These are phyloP conservation scores for Podila clonocystis DNA, from an alignment of 192 early-diverging fungal species.

Conservation along the genomic window DNA sequence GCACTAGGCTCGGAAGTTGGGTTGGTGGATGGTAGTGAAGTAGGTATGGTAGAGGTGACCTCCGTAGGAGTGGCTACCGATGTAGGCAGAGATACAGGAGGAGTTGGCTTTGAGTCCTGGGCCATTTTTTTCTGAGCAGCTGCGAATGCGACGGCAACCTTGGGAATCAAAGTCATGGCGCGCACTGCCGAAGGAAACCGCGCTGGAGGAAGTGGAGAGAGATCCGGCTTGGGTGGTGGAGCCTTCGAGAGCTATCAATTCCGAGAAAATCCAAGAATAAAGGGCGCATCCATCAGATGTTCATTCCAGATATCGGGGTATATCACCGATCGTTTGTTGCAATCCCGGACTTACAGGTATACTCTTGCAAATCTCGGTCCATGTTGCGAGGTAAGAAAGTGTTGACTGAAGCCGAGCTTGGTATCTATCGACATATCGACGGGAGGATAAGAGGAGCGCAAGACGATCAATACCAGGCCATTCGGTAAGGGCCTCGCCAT, in stretches of 20 bases:
- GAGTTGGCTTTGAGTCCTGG: not conserved
- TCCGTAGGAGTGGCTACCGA: not conserved
- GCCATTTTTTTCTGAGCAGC: constrained; percentile 22
- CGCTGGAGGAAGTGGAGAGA: constrained; percentile 44
- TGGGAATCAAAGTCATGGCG: constrained; percentile 38
- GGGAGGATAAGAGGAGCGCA: not conserved
- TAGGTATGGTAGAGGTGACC: not conserved
- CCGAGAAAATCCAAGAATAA: not conserved
- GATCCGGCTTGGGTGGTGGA: constrained; percentile 39
- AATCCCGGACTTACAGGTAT: constrained; percentile 12
- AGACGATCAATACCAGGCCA: not conserved
- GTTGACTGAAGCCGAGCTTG: constrained; percentile 36
- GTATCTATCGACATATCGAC: constrained; percentile 11
- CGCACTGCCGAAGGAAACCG: constrained; percentile 41
- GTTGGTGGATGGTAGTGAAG: not conserved
- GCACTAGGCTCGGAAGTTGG: not conserved
- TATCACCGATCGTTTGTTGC: not conserved
- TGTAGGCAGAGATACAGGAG: not conserved
- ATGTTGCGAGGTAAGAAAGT: constrained; percentile 44
- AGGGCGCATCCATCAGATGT: not conserved
- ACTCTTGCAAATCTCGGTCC: constrained; percentile 41
- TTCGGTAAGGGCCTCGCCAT: too few species aligned
- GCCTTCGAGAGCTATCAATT: constrained; percentile 20
- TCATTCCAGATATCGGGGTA: not conserved
- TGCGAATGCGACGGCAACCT: constrained; percentile 38